Percentiles rank a stretch among this genome's conserved stretches.
phyloP scores from a whole-genome alignment of 179 eudicot species.

The Nepenthes alata region DNA sequence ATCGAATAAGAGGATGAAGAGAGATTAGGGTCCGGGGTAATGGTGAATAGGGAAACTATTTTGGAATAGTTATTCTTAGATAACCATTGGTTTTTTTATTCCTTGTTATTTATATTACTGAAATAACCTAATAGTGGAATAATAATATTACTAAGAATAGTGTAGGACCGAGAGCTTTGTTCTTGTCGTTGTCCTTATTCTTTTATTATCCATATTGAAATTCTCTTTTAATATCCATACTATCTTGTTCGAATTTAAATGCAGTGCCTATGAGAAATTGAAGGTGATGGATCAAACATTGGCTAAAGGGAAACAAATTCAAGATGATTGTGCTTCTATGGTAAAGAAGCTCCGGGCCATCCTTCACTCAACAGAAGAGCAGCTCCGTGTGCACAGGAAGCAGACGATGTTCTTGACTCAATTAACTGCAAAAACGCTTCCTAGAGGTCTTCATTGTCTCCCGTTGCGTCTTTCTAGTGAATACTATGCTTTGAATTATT shows the following conservation, averaged over 20 bases:
- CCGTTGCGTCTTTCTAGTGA: conserved; percentile 85
- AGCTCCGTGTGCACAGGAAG: conserved; percentile 79
- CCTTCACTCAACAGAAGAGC: conserved; percentile 88
- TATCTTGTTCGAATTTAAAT: conserved; percentile 2
- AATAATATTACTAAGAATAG: no score
- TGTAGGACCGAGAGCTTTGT: no score
- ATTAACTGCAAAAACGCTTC: conserved; percentile 82
- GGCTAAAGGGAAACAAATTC: conserved; percentile 73
- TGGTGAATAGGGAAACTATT: no score
- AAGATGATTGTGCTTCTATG: conserved; percentile 77
- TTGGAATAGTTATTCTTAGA: no score
- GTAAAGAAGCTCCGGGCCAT: conserved; percentile 95
- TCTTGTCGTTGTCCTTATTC: no score
- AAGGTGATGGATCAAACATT: conserved; percentile 81
- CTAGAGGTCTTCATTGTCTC: conserved; percentile 96
- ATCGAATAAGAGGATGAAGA: no score
- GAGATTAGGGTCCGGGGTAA: no score
- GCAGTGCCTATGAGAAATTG: conserved; percentile 56
- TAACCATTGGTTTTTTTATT: no score
- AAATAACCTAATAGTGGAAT: no score
- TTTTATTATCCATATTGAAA: no score
- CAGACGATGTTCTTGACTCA: conserved; percentile 82
- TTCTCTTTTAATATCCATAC: no score
- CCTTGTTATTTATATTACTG: no score
- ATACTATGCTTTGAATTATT: conserved; percentile 54